Base-by-base conservation (phyloP, 371 early-diverging fungal species). In the Syncephalastrum racemosum region DNA sequence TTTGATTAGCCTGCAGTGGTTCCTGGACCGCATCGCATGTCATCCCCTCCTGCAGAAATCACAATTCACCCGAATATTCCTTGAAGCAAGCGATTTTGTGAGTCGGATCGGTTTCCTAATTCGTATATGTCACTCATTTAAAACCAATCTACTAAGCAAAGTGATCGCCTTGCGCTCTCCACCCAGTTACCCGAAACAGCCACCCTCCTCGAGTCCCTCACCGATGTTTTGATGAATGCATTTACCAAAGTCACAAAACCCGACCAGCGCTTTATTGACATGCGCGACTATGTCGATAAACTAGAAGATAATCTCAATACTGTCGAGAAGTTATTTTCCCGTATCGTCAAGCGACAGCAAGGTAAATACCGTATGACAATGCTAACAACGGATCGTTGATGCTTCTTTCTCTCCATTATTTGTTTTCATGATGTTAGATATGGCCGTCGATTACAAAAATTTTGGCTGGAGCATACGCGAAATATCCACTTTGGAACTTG, bases 161-260 rank as follows among this genome's bases (percentile, higher is more conserved):
- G 65, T 53, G 63, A 68, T 24, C 65, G 67, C 20, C 53, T 51
- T 20, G 57, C 64, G 36, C 64, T 51, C 31, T 65, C 55, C 19
- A 68, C 78, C 77, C 75, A 81, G 45, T 68, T 82, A 14, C 84
- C 90, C 24, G 75, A 56, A 7, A 27, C 54, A 24, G 41, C 49
- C 2, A 48, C 67, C 5, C 57, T 62, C 16, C 43, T 92, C 46
- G 91, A 92, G 47, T 84, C 81, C 42, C 56, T 97, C 14, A 83
- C 91, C 45, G 94, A 94, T 65, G 84, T 81, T 8, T 64, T 97
- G 44, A 62, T 96, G 43, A 95, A 92, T 59, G 86, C 92, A 2
- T 90, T 93, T 62, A 72, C 87, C 48, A 95, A 91, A 76, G 85
- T 95, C 46, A 90, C 89, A 62, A 88, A 90, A 54, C 92, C 90